These are phyloP conservation scores for Chalciporus sphaerocephalus DNA, from an alignment of 768 basidiomycete species.

Conservation along the genomic window DNA sequence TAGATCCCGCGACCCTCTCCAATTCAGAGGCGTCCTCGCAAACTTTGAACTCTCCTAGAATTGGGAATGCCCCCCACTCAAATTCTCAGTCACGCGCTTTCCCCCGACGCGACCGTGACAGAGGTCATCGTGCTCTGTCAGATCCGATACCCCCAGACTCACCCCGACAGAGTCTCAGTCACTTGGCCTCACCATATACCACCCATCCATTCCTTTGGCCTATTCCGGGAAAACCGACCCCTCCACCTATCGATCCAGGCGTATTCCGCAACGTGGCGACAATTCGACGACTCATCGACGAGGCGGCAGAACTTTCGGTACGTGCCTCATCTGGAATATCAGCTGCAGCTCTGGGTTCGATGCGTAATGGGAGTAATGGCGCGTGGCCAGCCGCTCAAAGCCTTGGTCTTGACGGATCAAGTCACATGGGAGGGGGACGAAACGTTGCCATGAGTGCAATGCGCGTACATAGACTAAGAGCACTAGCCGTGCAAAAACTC, in stretches of 20 bases:
- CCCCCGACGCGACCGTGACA: constrained; percentile 37
- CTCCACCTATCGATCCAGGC: constrained; percentile 86
- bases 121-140: constrained; percentile 40
- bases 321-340: constrained; percentile 83
- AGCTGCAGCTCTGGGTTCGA: constrained; percentile 65
- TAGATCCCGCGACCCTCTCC: constrained; percentile 63
- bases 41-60: constrained; percentile 30
- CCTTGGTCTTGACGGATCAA: constrained; percentile 58
- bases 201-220: constrained; percentile 47
- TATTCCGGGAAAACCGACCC: constrained; percentile 62
- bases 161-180: constrained; percentile 34
- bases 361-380: constrained; percentile 43
- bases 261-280: constrained; percentile 73
- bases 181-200: constrained; percentile 32
- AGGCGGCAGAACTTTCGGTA: constrained; percentile 83
- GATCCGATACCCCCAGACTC: constrained; percentile 46
- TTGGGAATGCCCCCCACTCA: constrained; percentile 9
- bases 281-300: constrained; percentile 81
- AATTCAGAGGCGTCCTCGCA: constrained; percentile 42
- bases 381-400: constrained; percentile 64
- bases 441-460: constrained; percentile 81
- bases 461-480: constrained; percentile 75
- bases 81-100: constrained; percentile 18
- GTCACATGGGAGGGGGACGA: constrained; percentile 54
- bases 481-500: constrained; percentile 80